Base-by-base conservation (phyloP, 805 yeast genomes). In the Sugiyamaella mastotermitis region DNA sequence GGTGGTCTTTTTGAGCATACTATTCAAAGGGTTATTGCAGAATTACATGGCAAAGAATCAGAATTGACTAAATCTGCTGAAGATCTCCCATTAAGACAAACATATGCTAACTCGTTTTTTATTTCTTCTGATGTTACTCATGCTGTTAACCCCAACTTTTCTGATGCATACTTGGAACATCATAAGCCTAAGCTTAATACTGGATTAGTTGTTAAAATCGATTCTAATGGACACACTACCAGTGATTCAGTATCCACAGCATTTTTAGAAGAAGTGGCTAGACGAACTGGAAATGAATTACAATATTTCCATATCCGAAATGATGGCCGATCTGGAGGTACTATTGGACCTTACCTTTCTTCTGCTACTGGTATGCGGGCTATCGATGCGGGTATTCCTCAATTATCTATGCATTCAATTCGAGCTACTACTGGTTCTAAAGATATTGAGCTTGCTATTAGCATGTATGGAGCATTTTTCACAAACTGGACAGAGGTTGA, bases 241-340 rank as follows among this genome's bases (percentile, higher is more conserved):
- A 82, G 92, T 5, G 92, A 83, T 55, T 67, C 79, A 3, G 76
- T 78, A 31, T 87, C 88, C n/a, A 60, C 72, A 17, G 78, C 86
- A 0, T 62, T 83, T 35, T 65, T 75, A 31, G 86, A 82, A 59
- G 78, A 78, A 47, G 57, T 84, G 46, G 92, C 86, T 1, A 65
- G 73, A 41, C 51, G 58, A 32, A 78, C 82, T 44, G 80, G 68
- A 35, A 84, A 80, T 54, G 63, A 66, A 36, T 49, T 83, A 22
- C 95, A 84, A 60, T 76, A 76, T 58, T 84, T 84, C 76, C 92
- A 83, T 53, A 82, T 83, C 54, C 76, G 90, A 59, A 84, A 84
- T 61, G 87, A 79, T 55, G 74, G 84, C 4, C 72, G 88, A 54
- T 78, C 87, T 1, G 95, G 95, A 24, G 90, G 92, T 17, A 83